Evolutionary conservation across 2,329 filamentous ascomycete genomes (phyloP).

Genomic region (Colletotrichum higginsianum): DNA sequence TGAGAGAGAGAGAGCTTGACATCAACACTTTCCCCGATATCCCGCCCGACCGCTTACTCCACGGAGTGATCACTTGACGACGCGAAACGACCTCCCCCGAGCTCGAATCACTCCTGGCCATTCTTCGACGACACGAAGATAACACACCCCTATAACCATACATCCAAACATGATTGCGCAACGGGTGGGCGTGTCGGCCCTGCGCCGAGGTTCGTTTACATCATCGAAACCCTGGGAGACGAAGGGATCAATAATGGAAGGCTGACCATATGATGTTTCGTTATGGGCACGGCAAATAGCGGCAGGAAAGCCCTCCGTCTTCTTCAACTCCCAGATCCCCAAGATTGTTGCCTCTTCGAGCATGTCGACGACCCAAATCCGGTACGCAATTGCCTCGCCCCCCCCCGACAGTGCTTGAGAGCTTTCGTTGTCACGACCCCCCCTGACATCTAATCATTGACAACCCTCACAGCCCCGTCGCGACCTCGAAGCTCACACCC

Average conservation of each 20-base stretch:
- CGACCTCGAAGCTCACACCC: constrained; percentile 71
- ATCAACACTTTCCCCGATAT: constrained; percentile 41
- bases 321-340: constrained; percentile 65
- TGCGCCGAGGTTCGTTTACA: constrained; percentile 68
- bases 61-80: constrained; percentile 3
- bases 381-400: constrained; percentile 54
- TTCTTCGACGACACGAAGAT: background rate
- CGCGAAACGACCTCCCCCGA: background rate
- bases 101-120: background rate
- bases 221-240: background rate
- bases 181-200: constrained; percentile 70
- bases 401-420: background rate
- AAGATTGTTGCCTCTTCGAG: constrained; percentile 60
- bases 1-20: constrained; percentile 14
- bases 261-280: constrained; percentile 30
- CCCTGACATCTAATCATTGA: constrained; percentile 8
- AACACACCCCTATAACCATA: background rate
- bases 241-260: background rate
- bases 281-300: constrained; percentile 50
- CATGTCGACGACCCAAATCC: constrained; percentile 61
- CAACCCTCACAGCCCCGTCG: constrained; percentile 62
- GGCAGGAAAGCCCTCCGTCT: constrained; percentile 58
- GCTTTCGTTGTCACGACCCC: background rate
- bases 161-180: constrained; percentile 67
- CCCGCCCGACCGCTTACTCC: constrained; percentile 44